Conservation (phyloP, 2,329 filamentous ascomycete species). For the Penicillium thymicola region DNA sequence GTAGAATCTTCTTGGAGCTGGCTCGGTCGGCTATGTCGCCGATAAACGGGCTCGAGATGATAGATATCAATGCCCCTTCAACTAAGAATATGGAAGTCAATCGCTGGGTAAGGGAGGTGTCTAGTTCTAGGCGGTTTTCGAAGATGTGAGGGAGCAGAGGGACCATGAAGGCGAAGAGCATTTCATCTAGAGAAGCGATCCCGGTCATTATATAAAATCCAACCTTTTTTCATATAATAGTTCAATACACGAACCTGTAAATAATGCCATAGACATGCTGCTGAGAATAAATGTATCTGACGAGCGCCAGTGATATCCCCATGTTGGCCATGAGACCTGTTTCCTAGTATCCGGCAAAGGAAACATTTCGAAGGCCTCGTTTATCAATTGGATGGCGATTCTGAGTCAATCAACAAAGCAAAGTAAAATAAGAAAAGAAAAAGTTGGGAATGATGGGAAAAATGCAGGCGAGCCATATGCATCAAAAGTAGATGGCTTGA, state of each 20-base stretch:
- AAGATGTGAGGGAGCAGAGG: constrained; percentile 19
- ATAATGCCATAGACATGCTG: constrained; percentile 18
- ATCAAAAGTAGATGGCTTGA: too few species aligned
- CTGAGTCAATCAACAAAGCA: not conserved
- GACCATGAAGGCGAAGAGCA: constrained; percentile 22
- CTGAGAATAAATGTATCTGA: constrained; percentile 18
- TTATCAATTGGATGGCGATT: not conserved
- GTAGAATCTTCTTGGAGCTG: constrained; percentile 13
- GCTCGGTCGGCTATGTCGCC: constrained; percentile 15
- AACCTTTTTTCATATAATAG: not conserved
- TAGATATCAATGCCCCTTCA: constrained; percentile 19
- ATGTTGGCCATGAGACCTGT: not conserved
- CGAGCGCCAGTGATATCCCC: constrained; percentile 18
- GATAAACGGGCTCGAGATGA: constrained; percentile 18
- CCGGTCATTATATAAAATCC: not conserved
- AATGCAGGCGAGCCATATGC: not conserved
- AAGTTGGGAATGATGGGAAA: not conserved
- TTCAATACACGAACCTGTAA: constrained; percentile 11
- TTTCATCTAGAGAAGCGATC: constrained; percentile 10
- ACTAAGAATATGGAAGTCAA: constrained; percentile 18
- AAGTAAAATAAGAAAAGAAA: not conserved
- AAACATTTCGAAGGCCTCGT: not conserved
- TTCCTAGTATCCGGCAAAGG: not conserved
- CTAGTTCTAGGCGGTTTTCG: constrained; percentile 16
- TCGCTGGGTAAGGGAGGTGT: constrained; percentile 11